phyloP scores from a whole-genome alignment of 345 rosid genomes.

The Brassica carinata region DNA sequence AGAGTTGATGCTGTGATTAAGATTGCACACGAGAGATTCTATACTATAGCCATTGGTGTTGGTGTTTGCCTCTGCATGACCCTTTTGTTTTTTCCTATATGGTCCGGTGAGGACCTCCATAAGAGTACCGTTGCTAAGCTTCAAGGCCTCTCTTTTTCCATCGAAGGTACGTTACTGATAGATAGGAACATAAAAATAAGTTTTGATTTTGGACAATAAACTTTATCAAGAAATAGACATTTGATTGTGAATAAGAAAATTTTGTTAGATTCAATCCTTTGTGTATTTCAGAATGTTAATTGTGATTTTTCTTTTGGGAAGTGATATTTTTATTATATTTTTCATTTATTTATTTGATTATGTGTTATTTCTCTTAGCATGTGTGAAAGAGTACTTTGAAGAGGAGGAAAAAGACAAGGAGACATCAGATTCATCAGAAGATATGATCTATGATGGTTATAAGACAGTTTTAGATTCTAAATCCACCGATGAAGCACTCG shows the following conservation, averaged over 20 bases:
- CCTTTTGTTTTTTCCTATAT: constrained; percentile 65
- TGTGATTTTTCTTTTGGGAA: neutral
- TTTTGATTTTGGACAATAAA: neutral
- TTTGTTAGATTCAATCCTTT: neutral
- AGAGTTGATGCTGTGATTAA: constrained; percentile 54
- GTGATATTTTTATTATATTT: neutral
- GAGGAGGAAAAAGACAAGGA: constrained; percentile 41
- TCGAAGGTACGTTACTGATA: constrained; percentile 53
- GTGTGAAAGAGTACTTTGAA: constrained; percentile 73
- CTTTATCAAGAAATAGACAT: neutral
- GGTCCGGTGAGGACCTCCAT: constrained; percentile 92
- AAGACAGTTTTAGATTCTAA: constrained; percentile 78
- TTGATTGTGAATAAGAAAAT: neutral
- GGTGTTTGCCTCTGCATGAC: constrained; percentile 74
- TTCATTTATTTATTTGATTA: neutral
- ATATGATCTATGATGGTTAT: constrained; percentile 65
- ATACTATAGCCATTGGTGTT: constrained; percentile 72
- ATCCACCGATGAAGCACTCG: constrained; percentile 72
- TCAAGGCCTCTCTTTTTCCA: constrained; percentile 67
- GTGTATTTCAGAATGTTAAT: neutral
- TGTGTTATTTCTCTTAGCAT: constrained; percentile 43
- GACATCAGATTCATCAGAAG: constrained; percentile 46
- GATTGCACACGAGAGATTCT: constrained; percentile 63
- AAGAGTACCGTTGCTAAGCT: constrained; percentile 62
- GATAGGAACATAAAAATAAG: neutral